Evolutionary conservation across 768 basidiomycete species (phyloP), one percentile per base, ranked within the genome.

Genomic region (Leccinum olivaceopallidum): DNA sequence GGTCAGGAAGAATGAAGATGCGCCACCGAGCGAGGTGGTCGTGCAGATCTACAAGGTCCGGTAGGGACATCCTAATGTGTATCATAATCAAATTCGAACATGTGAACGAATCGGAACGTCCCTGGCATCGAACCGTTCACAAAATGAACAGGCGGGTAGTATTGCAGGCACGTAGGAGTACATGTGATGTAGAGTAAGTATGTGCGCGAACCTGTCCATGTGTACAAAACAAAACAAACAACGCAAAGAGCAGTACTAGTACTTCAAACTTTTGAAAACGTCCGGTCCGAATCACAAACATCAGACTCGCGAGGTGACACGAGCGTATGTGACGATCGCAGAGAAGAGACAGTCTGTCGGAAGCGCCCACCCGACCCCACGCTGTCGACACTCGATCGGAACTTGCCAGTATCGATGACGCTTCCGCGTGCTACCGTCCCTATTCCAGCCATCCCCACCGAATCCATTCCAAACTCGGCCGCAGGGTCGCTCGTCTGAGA

Each of bases 11-110:
- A 73, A 77, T 20, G 69, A 61, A 13, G 75, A 72, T 26, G 65
- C 53, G 18, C 65, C 76, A 26, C 58, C 72, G 6, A 65, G 71
- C 36, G 82, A 85, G 36, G 77, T 80, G n/a, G 75, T 84, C 22
- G 87, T 92, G 22, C 90, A 93, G 71, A 85, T 89, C 67, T 95
- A 85, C 76, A 90, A 86, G 71, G 86, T 95, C 56, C 82, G 90
- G 67, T 94, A 76, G 58, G 9, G 24, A 26, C 18, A 26, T 22
- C 37, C 10, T 10, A 5, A 26, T n/a, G 56, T 18, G 10, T 57
- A 5, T 8, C 2, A 13, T 18, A 8, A 57, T 32, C 30, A 5
- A 16, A 22, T 12, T 13, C 24, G 32, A 56, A 32, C 32, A 26
- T 34, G 18, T 18, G 7, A 32, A n/a, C 54, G 9, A 6, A 7